Base-by-base conservation (phyloP, 2,329 filamentous ascomycete genomes). In the Colletotrichum orchidophilum region DNA sequence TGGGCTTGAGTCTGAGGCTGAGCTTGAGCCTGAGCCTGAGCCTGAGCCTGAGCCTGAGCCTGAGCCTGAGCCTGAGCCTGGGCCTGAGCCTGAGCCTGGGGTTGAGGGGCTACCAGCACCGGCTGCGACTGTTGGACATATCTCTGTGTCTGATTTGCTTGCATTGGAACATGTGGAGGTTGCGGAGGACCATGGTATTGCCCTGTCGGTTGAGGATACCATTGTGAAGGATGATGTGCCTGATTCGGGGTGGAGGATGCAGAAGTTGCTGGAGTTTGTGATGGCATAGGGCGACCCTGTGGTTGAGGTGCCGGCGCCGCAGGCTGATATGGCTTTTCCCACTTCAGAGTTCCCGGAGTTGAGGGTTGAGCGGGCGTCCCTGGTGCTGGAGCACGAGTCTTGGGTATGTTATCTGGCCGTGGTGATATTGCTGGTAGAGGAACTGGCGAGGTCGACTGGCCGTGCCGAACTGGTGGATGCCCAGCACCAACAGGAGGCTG, bases 321-420 rank as follows among this genome's bases (percentile, higher is more conserved):
- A 52, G 81, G 81, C 65, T 82, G 81, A 70, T 83, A 82, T 12
- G 82, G 81, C 74, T 81, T 82, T 74, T 83, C 82, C 82, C 82
- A 83, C 65, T 83, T 83, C 21, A 83, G 69, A 42, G 75, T 70
- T 7, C 77, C 77, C 26, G 77, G 75, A 7, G 76, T 73, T 3
- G 72, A 27, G 33, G 74, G 61, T 52, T 76, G 77, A n/a, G 75
- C 68, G 6, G 75, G 64, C 21, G 73, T 65, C n/a, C 70, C 68
- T 21, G 81, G 77, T 50, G 78, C 79, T 21, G 75, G 74, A 24
- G 80, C 77, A 55, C 79, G 80, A 9, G 76, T 73, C 66, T 79
- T 82, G 63, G 74, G 75, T 18, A 76, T 68, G 39, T 73, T 71
- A 13, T 82, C 81, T 6, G 81, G 80, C 24, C 79, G 77, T n/a